These are phyloP conservation scores for Volvox reticuliferus DNA, from an alignment of 139 green algal genomes.

Conservation along the genomic window DNA sequence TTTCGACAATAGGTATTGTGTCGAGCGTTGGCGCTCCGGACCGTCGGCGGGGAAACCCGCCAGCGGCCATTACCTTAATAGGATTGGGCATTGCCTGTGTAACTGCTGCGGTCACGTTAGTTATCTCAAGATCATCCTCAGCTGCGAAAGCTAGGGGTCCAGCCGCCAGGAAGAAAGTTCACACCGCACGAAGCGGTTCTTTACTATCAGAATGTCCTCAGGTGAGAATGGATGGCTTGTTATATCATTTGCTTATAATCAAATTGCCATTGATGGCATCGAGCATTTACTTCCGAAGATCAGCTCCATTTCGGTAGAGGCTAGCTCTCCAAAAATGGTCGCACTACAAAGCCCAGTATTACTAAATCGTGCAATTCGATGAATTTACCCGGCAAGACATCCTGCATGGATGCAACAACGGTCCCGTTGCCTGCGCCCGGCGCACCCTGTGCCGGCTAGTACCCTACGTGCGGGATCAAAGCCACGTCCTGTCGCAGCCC, in stretches of 20 bases:
- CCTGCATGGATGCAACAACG: too few species aligned
- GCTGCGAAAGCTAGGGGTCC: neutral
- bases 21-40: neutral
- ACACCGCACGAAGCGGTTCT: neutral
- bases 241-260: too few species aligned
- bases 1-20: neutral
- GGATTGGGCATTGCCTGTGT: neutral
- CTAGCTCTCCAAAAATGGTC: too few species aligned
- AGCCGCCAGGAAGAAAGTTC: constrained; percentile 9
- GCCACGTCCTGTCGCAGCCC: too few species aligned
- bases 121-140: neutral
- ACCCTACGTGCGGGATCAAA: too few species aligned
- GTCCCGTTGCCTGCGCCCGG: too few species aligned
- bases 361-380: too few species aligned
- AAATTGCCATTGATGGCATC: too few species aligned
- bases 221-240: neutral
- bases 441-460: too few species aligned
- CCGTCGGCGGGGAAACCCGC: neutral
- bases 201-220: neutral
- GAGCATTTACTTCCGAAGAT: neutral
- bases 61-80: neutral
- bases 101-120: neutral
- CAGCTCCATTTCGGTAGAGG: too few species aligned
- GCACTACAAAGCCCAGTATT: too few species aligned
- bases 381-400: too few species aligned